Percentiles rank a stretch among this genome's conserved stretches.
Conservation (phyloP, 116 monocot genomes). For the Papilionanthe hybrid region DNA sequence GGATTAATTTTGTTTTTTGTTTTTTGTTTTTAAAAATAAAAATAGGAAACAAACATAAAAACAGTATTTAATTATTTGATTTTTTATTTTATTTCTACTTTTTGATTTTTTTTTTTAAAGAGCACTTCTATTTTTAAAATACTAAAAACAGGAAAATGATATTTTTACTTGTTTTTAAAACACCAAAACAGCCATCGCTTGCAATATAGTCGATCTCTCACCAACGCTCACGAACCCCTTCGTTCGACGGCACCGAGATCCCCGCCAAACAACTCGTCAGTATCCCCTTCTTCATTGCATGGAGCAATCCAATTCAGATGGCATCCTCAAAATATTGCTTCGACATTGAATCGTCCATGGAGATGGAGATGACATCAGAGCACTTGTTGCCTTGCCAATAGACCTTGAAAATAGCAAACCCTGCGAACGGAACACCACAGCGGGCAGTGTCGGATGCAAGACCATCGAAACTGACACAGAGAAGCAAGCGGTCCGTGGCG, state of each 20-base stretch:
- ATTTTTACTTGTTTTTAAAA: no score
- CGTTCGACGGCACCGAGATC: neutral
- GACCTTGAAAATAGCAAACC: slow-evolving; percentile 26
- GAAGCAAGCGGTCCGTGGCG: neutral
- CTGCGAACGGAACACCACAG: slow-evolving; percentile 12
- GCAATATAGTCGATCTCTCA: no score
- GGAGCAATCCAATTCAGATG: slow-evolving; percentile 24
- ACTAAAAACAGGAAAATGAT: no score
- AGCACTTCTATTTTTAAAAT: no score
- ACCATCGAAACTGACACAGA: neutral
- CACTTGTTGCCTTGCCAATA: slow-evolving; percentile 12
- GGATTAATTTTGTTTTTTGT: no score
- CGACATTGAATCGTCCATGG: neutral
- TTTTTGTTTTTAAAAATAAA: no score
- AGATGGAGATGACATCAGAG: slow-evolving; percentile 5
- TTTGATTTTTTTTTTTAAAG: no score
- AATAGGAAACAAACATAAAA: no score
- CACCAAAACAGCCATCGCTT: no score
- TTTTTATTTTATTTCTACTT: no score
- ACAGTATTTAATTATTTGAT: no score
- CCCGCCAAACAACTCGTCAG: slow-evolving; percentile 11
- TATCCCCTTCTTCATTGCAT: slow-evolving; percentile 22
- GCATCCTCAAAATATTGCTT: neutral
- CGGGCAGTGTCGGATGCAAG: slow-evolving; percentile 9
- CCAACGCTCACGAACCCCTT: no score